phyloP scores from a whole-genome alignment of 306 rosid species.

The Ammopiptanthus mongolicus region DNA sequence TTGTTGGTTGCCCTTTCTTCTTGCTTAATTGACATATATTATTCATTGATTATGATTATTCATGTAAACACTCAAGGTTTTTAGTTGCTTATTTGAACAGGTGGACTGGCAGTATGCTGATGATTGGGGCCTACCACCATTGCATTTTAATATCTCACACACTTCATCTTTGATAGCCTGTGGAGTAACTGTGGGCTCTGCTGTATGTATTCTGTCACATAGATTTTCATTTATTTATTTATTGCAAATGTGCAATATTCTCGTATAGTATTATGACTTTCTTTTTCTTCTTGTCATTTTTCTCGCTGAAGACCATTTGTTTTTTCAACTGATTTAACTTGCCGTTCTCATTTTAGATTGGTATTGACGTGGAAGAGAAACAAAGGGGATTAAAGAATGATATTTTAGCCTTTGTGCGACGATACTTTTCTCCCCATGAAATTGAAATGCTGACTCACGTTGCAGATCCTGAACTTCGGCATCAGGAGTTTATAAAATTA shows the following conservation, averaged over 20 bases:
- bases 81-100: slow-evolving; percentile 35
- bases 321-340: slow-evolving; percentile 20
- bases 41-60: too few species aligned
- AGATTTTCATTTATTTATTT: too few species aligned
- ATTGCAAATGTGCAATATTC: too few species aligned
- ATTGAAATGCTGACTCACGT: slow-evolving; percentile 55
- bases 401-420: slow-evolving; percentile 64
- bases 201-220: too few species aligned
- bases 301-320: not conserved
- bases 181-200: slow-evolving; percentile 67
- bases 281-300: not conserved
- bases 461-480: slow-evolving; percentile 72
- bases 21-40: too few species aligned
- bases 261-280: not conserved
- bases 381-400: slow-evolving; percentile 61
- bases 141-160: slow-evolving; percentile 92
- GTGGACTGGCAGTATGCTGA: slow-evolving; percentile 54
- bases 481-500: slow-evolving; percentile 56
- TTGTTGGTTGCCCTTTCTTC: too few species aligned
- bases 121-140: slow-evolving; percentile 56
- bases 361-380: slow-evolving; percentile 88
- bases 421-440: slow-evolving; percentile 72
- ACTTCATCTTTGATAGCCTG: slow-evolving; percentile 84
- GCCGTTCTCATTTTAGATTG: slow-evolving; percentile 48
- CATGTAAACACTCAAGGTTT: slow-evolving; percentile 10